Evolutionary conservation across 2,329 filamentous ascomycete species (phyloP).

Genomic region (Microdochium trichocladiopsis): DNA sequence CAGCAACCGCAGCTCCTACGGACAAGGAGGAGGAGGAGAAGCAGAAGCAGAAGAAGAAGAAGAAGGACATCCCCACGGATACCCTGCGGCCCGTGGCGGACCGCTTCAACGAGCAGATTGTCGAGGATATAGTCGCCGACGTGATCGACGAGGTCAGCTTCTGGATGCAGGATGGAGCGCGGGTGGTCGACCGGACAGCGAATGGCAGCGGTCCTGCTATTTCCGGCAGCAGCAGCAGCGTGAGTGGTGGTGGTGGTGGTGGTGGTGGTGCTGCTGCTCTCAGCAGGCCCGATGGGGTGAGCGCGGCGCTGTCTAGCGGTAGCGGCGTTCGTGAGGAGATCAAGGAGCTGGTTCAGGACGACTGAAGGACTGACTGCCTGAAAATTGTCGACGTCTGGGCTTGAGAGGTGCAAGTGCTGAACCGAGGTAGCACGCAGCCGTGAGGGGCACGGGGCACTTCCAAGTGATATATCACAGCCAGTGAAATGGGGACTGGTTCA

Average conservation of each 20-base stretch:
- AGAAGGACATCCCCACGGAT: conserved; percentile 7
- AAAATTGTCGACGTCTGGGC: too few species aligned
- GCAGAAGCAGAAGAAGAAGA: conserved; percentile 4
- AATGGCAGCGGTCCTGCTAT: background rate
- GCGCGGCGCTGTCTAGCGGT: conserved; percentile 27
- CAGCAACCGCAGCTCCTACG: background rate
- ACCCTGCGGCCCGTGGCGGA: conserved; percentile 59
- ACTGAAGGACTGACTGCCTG: conserved; percentile 29
- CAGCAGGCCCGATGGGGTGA: conserved; percentile 33
- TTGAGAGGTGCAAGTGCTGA: too few species aligned
- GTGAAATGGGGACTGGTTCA: too few species aligned
- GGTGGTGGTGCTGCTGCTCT: background rate
- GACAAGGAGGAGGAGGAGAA: background rate
- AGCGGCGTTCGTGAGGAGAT: conserved; percentile 45
- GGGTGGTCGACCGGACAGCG: conserved; percentile 35
- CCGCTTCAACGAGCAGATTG: conserved; percentile 86
- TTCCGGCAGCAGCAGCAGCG: background rate
- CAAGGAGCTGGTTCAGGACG: conserved; percentile 59
- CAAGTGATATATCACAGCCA: too few species aligned
- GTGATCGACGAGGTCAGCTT: conserved; percentile 92
- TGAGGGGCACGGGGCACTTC: too few species aligned
- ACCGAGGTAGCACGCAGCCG: too few species aligned
- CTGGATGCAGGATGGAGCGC: conserved; percentile 64
- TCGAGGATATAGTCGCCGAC: conserved; percentile 89
- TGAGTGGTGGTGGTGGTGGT: background rate